These are phyloP conservation scores for Podila minutissima DNA, from an alignment of 192 early-diverging fungal genomes.

Conservation along the genomic window DNA sequence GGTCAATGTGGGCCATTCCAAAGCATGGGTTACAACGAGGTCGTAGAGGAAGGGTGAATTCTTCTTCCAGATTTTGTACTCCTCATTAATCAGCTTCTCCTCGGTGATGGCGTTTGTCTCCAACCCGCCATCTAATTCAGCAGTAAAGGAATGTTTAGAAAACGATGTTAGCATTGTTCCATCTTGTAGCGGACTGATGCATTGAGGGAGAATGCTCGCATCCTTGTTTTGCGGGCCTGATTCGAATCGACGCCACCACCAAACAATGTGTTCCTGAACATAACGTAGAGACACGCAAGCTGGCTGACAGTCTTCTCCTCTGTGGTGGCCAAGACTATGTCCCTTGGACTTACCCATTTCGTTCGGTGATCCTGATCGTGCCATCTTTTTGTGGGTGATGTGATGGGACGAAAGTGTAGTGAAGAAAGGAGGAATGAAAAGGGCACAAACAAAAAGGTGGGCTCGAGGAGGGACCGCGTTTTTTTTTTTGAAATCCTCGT, in stretches of 20 bases:
- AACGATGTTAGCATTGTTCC: background rate
- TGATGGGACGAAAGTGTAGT: background rate
- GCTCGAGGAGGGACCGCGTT: no score
- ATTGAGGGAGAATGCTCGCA: background rate
- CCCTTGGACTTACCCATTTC: conserved; percentile 44
- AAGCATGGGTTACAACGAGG: conserved; percentile 96
- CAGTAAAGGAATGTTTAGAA: background rate
- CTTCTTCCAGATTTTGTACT: conserved; percentile 99
- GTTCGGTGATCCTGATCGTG: conserved; percentile 51
- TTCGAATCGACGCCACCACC: no score
- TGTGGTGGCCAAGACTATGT: no score
- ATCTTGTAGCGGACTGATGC: background rate
- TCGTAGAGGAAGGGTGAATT: conserved; percentile 99
- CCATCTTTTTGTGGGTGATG: conserved; percentile 23
- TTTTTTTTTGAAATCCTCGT: no score
- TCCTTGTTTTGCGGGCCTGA: no score
- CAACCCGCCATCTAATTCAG: conserved; percentile 38
- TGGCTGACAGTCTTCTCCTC: no score
- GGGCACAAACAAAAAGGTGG: background rate
- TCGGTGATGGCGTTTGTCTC: conserved; percentile 56
- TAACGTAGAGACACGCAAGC: background rate
- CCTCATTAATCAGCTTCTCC: conserved; percentile 94
- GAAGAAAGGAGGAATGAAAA: background rate
- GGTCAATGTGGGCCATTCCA: conserved; percentile 98
- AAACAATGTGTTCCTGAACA: background rate